These are phyloP conservation scores for Athelia psychrophila DNA, from an alignment of 1,284 basidiomycete species.

Conservation along the genomic window DNA sequence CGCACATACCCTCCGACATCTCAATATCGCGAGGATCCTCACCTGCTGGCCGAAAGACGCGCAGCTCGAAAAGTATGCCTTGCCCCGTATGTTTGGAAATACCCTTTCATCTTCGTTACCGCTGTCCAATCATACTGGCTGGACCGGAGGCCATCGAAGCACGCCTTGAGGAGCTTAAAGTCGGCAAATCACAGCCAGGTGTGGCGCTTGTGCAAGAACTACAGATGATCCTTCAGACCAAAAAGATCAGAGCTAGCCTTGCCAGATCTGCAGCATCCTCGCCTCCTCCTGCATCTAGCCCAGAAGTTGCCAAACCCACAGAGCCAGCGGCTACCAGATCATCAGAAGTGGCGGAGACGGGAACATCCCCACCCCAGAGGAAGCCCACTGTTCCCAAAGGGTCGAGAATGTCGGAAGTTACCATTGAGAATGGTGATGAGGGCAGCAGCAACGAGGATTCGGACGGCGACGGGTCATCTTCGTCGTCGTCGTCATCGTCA, in stretches of 20 bases:
- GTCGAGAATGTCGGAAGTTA: conserved; percentile 25
- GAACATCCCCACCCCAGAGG: background rate
- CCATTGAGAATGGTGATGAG: conserved; percentile 27
- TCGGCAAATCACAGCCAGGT: conserved; percentile 20
- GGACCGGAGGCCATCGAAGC: conserved; percentile 35
- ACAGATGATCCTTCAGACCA: conserved; percentile 20
- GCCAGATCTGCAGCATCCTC: conserved; percentile 3
- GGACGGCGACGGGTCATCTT: conserved; percentile 6
- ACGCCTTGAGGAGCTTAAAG: conserved; percentile 34
- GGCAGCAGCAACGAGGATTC: conserved; percentile 31
- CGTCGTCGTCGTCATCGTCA: background rate
- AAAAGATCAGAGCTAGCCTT: conserved; percentile 1
- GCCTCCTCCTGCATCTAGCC: background rate
- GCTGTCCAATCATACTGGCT: conserved; percentile 38
- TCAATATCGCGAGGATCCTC: background rate
- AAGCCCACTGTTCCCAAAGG: conserved; percentile 18
- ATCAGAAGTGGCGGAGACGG: conserved; percentile 2
- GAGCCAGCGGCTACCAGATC: background rate
- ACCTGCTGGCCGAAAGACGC: background rate
- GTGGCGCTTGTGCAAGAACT: conserved; percentile 32
- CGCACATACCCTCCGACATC: too few relatives aligned
- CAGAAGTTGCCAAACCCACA: background rate
- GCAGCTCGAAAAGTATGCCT: background rate
- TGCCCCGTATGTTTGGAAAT: conserved; percentile 39
- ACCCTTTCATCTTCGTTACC: conserved; percentile 35